Percentiles rank a stretch among this genome's conserved stretches.
phyloP scores from a whole-genome alignment of 768 basidiomycete species.

The Lyophyllum semitale region DNA sequence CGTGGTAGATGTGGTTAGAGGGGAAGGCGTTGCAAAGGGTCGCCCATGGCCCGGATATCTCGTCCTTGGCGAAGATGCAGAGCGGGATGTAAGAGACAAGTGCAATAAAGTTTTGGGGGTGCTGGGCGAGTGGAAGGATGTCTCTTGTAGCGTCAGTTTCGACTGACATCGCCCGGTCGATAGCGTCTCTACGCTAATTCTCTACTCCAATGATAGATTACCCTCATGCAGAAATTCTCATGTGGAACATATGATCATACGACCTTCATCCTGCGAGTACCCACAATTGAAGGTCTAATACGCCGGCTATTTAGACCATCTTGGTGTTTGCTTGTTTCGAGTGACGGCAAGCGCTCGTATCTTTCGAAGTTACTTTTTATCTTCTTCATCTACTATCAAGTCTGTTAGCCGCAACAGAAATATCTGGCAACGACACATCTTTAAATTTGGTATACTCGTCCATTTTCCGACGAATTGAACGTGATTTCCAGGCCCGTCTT shows the following conservation, averaged over 20 bases:
- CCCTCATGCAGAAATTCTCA: neutral
- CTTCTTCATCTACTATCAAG: too few species aligned
- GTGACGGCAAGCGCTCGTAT: too few species aligned
- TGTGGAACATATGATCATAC: neutral
- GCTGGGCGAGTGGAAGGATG: conserved; percentile 58
- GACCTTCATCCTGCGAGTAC: neutral
- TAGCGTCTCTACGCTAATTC: neutral
- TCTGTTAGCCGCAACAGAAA: too few species aligned
- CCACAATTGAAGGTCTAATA: too few species aligned
- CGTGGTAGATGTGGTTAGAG: conserved; percentile 46
- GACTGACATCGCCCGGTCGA: conserved; percentile 22
- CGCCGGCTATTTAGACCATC: too few species aligned
- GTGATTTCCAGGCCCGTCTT: too few species aligned
- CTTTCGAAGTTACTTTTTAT: too few species aligned
- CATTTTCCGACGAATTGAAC: too few species aligned
- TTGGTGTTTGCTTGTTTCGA: too few species aligned
- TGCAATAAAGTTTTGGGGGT: conserved; percentile 41
- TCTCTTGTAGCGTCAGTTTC: conserved; percentile 44
- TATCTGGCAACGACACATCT: too few species aligned
- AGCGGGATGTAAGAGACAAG: conserved; percentile 50
- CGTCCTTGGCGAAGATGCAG: conserved; percentile 55
- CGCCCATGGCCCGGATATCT: conserved; percentile 50
- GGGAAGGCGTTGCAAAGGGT: conserved; percentile 52
- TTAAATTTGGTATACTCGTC: too few species aligned
- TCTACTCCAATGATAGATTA: neutral